Evolutionary conservation across 371 early-diverging fungal species (phyloP).

Genomic region (Rhizopus arrhizus): DNA sequence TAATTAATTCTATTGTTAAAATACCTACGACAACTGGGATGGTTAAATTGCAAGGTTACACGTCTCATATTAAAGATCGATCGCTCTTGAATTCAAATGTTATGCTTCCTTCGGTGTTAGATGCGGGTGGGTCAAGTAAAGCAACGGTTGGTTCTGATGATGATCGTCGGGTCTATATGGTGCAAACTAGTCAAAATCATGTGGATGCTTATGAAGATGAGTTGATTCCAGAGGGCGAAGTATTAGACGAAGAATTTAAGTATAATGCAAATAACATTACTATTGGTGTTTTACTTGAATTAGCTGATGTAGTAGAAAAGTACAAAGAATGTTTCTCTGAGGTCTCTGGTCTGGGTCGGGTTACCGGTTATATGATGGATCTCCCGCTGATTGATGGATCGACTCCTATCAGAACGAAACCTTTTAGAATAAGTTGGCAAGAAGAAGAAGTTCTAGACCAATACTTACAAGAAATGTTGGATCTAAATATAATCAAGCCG

Average conservation of each 20-base stretch:
- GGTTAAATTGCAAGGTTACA: too few species aligned
- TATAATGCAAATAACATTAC: constrained; percentile 2
- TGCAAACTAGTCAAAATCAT: too few species aligned
- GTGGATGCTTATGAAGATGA: too few species aligned
- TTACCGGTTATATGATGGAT: constrained; percentile 2
- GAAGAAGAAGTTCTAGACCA: constrained; percentile 13
- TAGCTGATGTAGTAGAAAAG: not conserved
- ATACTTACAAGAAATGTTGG: constrained; percentile 17
- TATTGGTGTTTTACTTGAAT: not conserved
- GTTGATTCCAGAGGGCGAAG: too few species aligned
- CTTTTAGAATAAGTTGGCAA: constrained; percentile 24
- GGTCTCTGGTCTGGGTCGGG: constrained; percentile 15
- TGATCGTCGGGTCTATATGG: too few species aligned
- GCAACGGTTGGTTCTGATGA: too few species aligned
- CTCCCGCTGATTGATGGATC: not conserved
- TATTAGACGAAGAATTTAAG: too few species aligned
- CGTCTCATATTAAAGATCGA: too few species aligned
- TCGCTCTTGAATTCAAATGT: too few species aligned
- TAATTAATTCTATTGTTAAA: constrained; percentile 1
- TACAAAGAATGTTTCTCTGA: constrained; percentile 16
- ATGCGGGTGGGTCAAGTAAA: too few species aligned
- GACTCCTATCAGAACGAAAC: constrained; percentile 9
- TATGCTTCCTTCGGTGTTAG: too few species aligned
- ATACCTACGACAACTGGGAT: too few species aligned
- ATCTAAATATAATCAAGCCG: constrained; percentile 18